phyloP scores from a whole-genome alignment of 768 basidiomycete genomes.

The Amanita subjunquillea region DNA sequence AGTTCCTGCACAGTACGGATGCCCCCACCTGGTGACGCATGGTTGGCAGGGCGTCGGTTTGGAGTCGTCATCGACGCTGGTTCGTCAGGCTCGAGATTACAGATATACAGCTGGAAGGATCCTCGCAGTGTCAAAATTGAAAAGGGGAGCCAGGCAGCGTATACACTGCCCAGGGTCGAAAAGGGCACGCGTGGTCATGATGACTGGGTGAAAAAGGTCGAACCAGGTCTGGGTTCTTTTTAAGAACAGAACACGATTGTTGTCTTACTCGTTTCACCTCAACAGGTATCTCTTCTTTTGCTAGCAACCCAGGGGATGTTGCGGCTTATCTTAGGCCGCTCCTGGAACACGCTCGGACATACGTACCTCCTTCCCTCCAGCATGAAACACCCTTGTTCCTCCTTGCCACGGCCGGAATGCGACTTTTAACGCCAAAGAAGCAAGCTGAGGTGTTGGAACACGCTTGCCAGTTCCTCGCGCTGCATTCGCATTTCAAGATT shows the following conservation, averaged over 20 bases:
- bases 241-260: not conserved
- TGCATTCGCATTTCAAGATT: conserved; percentile 72
- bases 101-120: conserved; percentile 96
- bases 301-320: conserved; percentile 57
- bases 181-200: conserved; percentile 79
- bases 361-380: conserved; percentile 83
- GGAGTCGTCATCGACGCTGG: conserved; percentile 98
- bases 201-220: conserved; percentile 84
- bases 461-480: conserved; percentile 67
- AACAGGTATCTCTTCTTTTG: conserved; percentile 81
- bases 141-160: conserved; percentile 39
- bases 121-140: conserved; percentile 44
- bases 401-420: conserved; percentile 96
- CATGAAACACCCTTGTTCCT: conserved; percentile 84
- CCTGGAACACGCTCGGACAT: conserved; percentile 67
- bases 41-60: conserved; percentile 75
- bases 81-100: conserved; percentile 90
- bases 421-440: conserved; percentile 59
- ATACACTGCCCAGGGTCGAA: conserved; percentile 74
- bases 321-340: conserved; percentile 72
- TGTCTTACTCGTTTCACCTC: not conserved
- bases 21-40: conserved; percentile 71
- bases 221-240: conserved; percentile 61
- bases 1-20: conserved; percentile 14
- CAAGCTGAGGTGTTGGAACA: conserved; percentile 66